Percentiles rank a stretch among this genome's conserved stretches.
These are phyloP conservation scores for Ustilago lituana DNA, from an alignment of 1,284 basidiomycete genomes.

Conservation along the genomic window DNA sequence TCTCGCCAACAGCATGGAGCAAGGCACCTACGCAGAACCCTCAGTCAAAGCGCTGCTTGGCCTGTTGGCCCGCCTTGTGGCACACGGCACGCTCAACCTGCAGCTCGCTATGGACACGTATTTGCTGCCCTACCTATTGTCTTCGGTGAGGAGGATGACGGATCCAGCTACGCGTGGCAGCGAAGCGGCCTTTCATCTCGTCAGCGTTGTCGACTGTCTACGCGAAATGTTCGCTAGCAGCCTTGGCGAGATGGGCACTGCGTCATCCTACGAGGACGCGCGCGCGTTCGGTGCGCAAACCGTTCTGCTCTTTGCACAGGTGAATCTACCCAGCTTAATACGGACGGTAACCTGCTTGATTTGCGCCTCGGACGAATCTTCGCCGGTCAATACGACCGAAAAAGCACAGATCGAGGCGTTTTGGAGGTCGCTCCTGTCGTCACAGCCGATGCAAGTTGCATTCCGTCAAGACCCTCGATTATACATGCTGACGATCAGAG, in stretches of 20 bases:
- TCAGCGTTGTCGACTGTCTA: slow-evolving; percentile 10
- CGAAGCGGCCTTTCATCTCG: slow-evolving; percentile 15
- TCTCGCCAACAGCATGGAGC: slow-evolving; percentile 25
- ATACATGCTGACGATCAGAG: slow-evolving; percentile 26
- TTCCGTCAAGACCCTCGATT: slow-evolving; percentile 33
- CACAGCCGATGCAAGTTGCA: slow-evolving; percentile 34
- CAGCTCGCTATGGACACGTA: slow-evolving; percentile 36
- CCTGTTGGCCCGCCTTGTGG: slow-evolving; percentile 22
- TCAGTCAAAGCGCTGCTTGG: slow-evolving; percentile 21
- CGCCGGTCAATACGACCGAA: slow-evolving; percentile 9
- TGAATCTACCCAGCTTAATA: slow-evolving; percentile 25
- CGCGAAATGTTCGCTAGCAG: slow-evolving; percentile 29
- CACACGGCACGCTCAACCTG: slow-evolving; percentile 44
- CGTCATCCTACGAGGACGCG: slow-evolving; percentile 17
- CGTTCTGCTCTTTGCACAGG: slow-evolving; percentile 30
- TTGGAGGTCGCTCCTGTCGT: slow-evolving; percentile 29
- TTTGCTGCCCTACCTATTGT: slow-evolving; percentile 26
- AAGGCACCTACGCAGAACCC: slow-evolving; percentile 1
- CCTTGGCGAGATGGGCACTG: slow-evolving; percentile 2
- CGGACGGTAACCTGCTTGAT: slow-evolving; percentile 20
- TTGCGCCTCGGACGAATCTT: slow-evolving; percentile 23
- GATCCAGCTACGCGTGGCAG: slow-evolving; percentile 32
- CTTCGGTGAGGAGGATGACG: slow-evolving; percentile 21
- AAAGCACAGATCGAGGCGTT: slow-evolving; percentile 21
- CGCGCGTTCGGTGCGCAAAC: slow-evolving; percentile 35